A percentile compares a stretch with the other conserved stretches of the same genome.
Conservation (phyloP, 192 early-diverging fungal species). For the Funneliformis geosporum region DNA sequence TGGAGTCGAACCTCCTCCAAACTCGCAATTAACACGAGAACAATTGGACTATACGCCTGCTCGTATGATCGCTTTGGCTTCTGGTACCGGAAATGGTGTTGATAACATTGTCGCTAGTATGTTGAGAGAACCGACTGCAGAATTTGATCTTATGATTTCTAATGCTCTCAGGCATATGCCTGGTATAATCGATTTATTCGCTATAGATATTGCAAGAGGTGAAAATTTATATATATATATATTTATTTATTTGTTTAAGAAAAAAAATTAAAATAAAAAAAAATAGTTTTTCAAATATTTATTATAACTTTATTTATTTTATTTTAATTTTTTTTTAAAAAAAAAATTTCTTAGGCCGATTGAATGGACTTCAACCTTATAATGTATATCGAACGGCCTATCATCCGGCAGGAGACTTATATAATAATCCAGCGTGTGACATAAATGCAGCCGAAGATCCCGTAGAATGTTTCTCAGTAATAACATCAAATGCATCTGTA, state of each 20-base stretch:
- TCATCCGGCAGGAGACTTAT: slow-evolving; percentile 4
- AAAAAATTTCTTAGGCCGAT: slow-evolving; percentile 9
- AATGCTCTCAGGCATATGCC: slow-evolving; percentile 13
- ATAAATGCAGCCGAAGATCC: not conserved
- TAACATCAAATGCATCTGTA: not conserved
- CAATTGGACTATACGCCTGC: slow-evolving; percentile 1
- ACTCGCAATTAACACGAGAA: too few relatives aligned
- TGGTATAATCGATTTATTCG: not conserved
- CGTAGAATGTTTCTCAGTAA: slow-evolving; percentile 9
- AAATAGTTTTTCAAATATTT: too few relatives aligned
- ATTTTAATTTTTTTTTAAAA: too few relatives aligned
- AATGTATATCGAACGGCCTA: not conserved
- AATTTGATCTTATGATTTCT: slow-evolving; percentile 13
- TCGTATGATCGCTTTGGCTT: slow-evolving; percentile 7
- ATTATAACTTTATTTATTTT: too few relatives aligned
- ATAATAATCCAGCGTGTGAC: not conserved
- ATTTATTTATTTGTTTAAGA: not conserved
- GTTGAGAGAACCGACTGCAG: not conserved
- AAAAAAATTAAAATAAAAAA: too few relatives aligned
- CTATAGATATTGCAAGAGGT: slow-evolving; percentile 14
- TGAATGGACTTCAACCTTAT: slow-evolving; percentile 3
- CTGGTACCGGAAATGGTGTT: not conserved
- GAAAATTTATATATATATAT: not conserved
- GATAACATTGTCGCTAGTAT: slow-evolving; percentile 18
- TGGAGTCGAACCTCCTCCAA: not conserved